A percentile compares a stretch with the other conserved stretches of the same genome.
Evolutionary conservation across 306 rosid genomes (phyloP).

Genomic region (Acacia melanoxylon): DNA sequence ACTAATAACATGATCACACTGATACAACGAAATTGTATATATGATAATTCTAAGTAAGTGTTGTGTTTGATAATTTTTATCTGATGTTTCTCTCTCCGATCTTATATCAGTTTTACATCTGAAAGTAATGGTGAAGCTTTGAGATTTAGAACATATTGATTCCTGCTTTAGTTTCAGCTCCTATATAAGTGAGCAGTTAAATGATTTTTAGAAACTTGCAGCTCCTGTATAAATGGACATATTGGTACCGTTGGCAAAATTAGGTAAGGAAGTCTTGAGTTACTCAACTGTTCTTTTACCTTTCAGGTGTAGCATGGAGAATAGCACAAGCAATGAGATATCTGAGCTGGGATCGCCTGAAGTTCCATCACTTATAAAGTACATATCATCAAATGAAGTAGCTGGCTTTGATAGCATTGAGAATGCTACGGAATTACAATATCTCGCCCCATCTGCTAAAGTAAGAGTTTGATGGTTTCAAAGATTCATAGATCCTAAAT

Average conservation of each 20-base stretch:
- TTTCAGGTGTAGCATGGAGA: slow-evolving; percentile 43
- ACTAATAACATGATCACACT: background rate
- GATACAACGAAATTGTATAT: background rate
- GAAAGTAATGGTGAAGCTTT: background rate
- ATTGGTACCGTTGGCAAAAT: background rate
- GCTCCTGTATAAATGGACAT: background rate
- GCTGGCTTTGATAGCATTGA: slow-evolving; percentile 39
- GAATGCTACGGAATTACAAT: slow-evolving; percentile 31
- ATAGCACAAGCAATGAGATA: slow-evolving; percentile 17
- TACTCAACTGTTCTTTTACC: background rate
- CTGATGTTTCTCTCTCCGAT: background rate
- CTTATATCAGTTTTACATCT: background rate
- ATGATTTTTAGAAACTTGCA: background rate
- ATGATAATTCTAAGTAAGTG: background rate
- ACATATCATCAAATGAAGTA: slow-evolving; percentile 49
- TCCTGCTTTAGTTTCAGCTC: background rate
- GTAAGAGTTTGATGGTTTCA: slow-evolving; percentile 43
- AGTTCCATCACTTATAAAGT: slow-evolving; percentile 50
- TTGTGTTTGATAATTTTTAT: background rate
- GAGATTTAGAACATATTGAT: background rate
- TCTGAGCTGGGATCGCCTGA: slow-evolving; percentile 32
- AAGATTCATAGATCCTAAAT: background rate
- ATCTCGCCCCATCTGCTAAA: slow-evolving; percentile 26
- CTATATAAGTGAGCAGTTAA: background rate
- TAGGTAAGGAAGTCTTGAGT: background rate